Base-by-base conservation (phyloP, 2,329 filamentous ascomycete genomes). In the Ascochyta viciae-villosae region DNA sequence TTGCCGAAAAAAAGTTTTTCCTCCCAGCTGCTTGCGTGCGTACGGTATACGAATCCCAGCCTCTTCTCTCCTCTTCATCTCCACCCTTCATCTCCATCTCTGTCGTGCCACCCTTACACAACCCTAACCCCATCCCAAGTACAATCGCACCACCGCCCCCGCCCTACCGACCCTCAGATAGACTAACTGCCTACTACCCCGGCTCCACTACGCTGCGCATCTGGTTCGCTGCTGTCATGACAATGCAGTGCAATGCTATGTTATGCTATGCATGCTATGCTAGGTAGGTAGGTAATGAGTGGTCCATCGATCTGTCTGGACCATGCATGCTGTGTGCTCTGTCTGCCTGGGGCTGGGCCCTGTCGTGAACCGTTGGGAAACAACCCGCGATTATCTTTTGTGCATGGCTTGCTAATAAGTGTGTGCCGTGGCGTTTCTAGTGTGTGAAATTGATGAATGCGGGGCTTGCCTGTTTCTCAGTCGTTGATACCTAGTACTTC, bases 321-420 rank as follows among this genome's bases (percentile, higher is more conserved):
- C 54, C 50, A 54, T 34, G 33, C 44, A 33, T 50, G 46, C 50
- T 39, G 16, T 33, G 19, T 19, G 19, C 19, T 19, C 19, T 19
- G 19, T 19, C 19, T 19, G 42, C 40, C 23, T 3, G 7, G 27
- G 9, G 27, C 24, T 61, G 38, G 40, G 35, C 47, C 12, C 57
- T 57, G 57, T 41, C 37, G 57, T 55, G 59, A 50, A 45, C 44
- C 43, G 48, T 57, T 57, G 58, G 45, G 39, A 59, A 50, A 58
- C 54, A 51, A 37, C 15, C 46, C 45, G 49, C 19, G 19, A 19
- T 19, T 19, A 3, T 19, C 19, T 19, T 19, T 19, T 19, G 19
- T 19, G 19, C 2, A 34, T 19, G 43, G 23, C 27, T 31, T 24
- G 47, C 39, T 29, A 22, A 43, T 51, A 40, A 42, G 50, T 19